Percentiles rank a stretch among this genome's conserved stretches.
These are phyloP conservation scores for Cystoderma amianthinum DNA, from an alignment of 768 basidiomycete species.

Conservation along the genomic window DNA sequence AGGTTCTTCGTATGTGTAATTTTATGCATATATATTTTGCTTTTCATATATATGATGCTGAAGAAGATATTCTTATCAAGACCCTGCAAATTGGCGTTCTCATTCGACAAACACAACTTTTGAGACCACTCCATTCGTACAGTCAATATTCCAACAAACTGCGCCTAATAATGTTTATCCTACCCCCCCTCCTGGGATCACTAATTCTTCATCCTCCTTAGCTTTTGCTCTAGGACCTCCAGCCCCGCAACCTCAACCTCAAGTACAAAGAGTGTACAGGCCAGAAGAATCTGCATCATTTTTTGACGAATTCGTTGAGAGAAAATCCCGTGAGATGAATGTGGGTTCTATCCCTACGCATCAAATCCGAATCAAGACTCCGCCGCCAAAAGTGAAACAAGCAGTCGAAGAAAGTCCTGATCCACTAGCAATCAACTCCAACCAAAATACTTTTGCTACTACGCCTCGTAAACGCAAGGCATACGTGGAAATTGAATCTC, in stretches of 20 bases:
- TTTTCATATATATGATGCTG: too few species aligned
- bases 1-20: constrained; percentile 35
- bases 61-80: constrained; percentile 36
- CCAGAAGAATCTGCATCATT: constrained; percentile 58
- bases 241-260: constrained; percentile 11
- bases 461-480: constrained; percentile 74
- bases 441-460: constrained; percentile 18
- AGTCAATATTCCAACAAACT: constrained; percentile 58
- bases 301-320: constrained; percentile 60
- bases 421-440: constrained; percentile 38
- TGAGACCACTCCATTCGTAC: constrained; percentile 51
- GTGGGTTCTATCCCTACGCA: constrained; percentile 9
- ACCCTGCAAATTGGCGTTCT: constrained; percentile 33
- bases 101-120: constrained; percentile 41
- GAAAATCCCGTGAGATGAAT: constrained; percentile 40
- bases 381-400: constrained; percentile 8
- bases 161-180: constrained; percentile 61
- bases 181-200: constrained; percentile 61
- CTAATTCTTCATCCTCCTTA: constrained; percentile 65
- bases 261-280: constrained; percentile 24
- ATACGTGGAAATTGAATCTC: constrained; percentile 50
- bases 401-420: constrained; percentile 43
- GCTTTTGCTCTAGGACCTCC: constrained; percentile 58
- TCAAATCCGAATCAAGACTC: constrained; percentile 10
- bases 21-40: too few species aligned